These are phyloP conservation scores for Annona cherimola DNA, from an alignment of 164 flowering plant species.

Conservation along the genomic window DNA sequence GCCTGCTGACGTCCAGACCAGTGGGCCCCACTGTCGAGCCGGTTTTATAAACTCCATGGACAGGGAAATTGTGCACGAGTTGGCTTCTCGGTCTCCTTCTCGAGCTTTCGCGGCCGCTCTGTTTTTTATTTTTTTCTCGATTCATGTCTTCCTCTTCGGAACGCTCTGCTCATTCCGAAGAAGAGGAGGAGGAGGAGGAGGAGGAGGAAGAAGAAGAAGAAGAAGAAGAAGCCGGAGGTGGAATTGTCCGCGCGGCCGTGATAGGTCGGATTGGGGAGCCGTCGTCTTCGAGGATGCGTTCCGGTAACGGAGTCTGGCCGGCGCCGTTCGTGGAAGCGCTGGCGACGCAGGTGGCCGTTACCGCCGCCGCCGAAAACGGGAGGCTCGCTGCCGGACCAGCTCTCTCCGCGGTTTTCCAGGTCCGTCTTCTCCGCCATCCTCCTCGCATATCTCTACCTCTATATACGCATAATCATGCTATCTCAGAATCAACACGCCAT, in stretches of 20 bases:
- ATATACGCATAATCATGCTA: too few relatives aligned
- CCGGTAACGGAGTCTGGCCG: conserved; percentile 64
- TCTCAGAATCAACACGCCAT: too few relatives aligned
- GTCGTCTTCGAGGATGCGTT: conserved; percentile 44
- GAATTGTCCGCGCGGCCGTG: background rate
- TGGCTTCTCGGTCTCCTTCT: background rate
- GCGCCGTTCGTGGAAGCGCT: conserved; percentile 81
- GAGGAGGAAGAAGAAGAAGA: conserved; percentile 1
- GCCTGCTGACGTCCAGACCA: background rate
- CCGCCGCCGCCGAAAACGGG: conserved; percentile 42
- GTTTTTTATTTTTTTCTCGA: background rate
- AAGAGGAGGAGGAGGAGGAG: conserved; percentile 10
- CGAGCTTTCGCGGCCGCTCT: background rate
- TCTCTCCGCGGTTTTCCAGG: conserved; percentile 62
- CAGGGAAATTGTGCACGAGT: background rate
- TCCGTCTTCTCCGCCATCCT: conserved; percentile 6
- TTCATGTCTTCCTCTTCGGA: conserved; percentile 27
- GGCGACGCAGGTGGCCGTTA: conserved; percentile 57
- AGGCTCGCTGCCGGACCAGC: conserved; percentile 66
- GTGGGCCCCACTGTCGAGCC: background rate
- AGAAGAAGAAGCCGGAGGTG: background rate
- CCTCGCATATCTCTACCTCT: too few relatives aligned
- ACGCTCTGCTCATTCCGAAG: conserved; percentile 18
- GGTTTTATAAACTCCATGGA: background rate
- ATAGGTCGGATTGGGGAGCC: conserved; percentile 35